Evolutionary conservation across 306 rosid genomes (phyloP).

Genomic region (Canavalia gladiata): DNA sequence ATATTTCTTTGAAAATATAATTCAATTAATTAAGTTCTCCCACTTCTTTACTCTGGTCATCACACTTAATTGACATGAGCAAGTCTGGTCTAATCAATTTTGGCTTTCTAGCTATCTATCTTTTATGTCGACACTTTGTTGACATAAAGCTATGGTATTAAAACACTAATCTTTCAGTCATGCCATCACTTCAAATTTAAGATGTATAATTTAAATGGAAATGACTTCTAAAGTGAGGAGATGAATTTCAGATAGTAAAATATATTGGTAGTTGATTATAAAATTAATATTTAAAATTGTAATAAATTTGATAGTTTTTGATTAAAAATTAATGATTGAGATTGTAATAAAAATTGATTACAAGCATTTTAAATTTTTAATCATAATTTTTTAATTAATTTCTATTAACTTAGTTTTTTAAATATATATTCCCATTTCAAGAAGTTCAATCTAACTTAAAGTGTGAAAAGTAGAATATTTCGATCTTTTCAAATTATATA

Average conservation of each 20-base stretch:
- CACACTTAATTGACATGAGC: neutral
- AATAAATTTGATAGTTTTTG: too few species aligned
- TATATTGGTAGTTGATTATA: too few species aligned
- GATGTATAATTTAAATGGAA: neutral
- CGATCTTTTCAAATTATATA: neutral
- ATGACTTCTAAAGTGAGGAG: too few species aligned
- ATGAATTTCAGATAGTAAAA: too few species aligned
- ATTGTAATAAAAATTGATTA: too few species aligned
- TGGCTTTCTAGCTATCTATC: neutral
- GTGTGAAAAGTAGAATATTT: neutral
- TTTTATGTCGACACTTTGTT: slow-evolving; percentile 17
- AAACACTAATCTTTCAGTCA: neutral
- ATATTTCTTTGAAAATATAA: neutral
- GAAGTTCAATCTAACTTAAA: neutral
- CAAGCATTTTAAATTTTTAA: too few species aligned
- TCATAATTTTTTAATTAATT: too few species aligned
- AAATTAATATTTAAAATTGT: too few species aligned
- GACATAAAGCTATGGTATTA: slow-evolving; percentile 22
- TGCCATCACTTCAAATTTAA: slow-evolving; percentile 4
- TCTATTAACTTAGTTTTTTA: too few species aligned
- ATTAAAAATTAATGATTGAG: too few species aligned
- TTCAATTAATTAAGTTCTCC: neutral
- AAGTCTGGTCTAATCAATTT: slow-evolving; percentile 6
- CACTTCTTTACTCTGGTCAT: neutral
- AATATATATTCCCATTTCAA: too few species aligned